These are phyloP conservation scores for Verticillium dahliae DNA, from an alignment of 2,329 filamentous ascomycete species.

Conservation along the genomic window DNA sequence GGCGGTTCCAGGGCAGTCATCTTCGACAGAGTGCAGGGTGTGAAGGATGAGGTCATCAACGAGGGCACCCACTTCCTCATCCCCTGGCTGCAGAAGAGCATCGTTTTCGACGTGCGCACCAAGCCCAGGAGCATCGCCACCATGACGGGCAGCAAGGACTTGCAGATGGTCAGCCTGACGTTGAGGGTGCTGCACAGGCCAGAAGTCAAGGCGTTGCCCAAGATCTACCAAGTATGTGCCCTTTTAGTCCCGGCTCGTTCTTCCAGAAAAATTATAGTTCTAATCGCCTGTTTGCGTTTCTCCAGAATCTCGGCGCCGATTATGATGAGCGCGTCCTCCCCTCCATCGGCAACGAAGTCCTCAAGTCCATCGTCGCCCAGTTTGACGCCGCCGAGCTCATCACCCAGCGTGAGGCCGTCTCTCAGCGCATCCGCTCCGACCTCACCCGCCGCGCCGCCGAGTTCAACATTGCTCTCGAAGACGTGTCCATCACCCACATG, in stretches of 20 bases:
- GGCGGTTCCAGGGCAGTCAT: slow-evolving; percentile 94
- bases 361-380: slow-evolving; percentile 97
- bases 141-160: slow-evolving; percentile 95
- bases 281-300: no score
- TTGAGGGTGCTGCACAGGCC: slow-evolving; percentile 91
- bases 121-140: slow-evolving; percentile 97
- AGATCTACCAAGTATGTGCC: slow-evolving; percentile 86
- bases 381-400: slow-evolving; percentile 99
- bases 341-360: slow-evolving; percentile 98
- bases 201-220: slow-evolving; percentile 85
- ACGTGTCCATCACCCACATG: slow-evolving; percentile 99
- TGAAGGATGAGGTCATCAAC: slow-evolving; percentile 86
- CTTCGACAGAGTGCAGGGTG: slow-evolving; percentile 88
- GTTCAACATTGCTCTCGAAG: slow-evolving; percentile 98
- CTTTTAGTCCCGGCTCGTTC: not conserved
- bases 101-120: slow-evolving; percentile 95
- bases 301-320: slow-evolving; percentile 88
- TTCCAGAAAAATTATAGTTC: not conserved
- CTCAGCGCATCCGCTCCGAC: slow-evolving; percentile 86
- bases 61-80: slow-evolving; percentile 96
- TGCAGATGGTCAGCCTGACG: slow-evolving; percentile 99
- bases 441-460: slow-evolving; percentile 87
- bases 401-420: slow-evolving; percentile 96
- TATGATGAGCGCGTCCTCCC: slow-evolving; percentile 98
- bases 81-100: slow-evolving; percentile 90